Percentiles rank a stretch among this genome's conserved stretches.
Evolutionary conservation across 31 red algal genomes (phyloP).

Genomic region (Porphyra umbilicalis): DNA sequence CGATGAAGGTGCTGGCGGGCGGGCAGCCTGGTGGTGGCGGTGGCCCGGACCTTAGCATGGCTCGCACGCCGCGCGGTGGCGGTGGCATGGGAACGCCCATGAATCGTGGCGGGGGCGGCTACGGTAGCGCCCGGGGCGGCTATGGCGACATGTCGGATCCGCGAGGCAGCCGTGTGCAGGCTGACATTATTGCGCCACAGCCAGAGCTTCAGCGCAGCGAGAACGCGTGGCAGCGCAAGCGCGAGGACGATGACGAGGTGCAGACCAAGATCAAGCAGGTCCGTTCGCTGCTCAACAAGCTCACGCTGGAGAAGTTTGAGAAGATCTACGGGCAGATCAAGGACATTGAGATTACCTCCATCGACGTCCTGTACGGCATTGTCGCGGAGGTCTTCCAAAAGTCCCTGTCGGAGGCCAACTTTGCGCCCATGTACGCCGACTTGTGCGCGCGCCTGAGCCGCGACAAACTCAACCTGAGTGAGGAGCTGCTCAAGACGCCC

Average conservation of each 20-base stretch:
- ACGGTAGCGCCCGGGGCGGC: neutral
- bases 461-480: slow-evolving; percentile 6
- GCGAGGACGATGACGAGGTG: slow-evolving; percentile 72
- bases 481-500: slow-evolving; percentile 18
- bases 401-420: slow-evolving; percentile 84
- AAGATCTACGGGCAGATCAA: slow-evolving; percentile 87
- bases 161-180: neutral
- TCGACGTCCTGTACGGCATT: slow-evolving; percentile 55
- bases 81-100: neutral
- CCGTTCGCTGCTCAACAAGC: slow-evolving; percentile 89
- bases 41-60: neutral
- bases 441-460: slow-evolving; percentile 63
- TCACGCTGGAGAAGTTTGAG: slow-evolving; percentile 98
- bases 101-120: neutral
- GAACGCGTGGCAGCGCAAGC: slow-evolving; percentile 81
- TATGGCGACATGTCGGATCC: neutral
- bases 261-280: slow-evolving; percentile 68
- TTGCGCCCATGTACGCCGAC: slow-evolving; percentile 96
- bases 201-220: slow-evolving; percentile 52
- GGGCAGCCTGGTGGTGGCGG: neutral
- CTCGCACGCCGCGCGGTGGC: neutral
- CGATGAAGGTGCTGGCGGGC: neutral
- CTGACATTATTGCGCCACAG: neutral
- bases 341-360: slow-evolving; percentile 66
- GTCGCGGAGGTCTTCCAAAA: slow-evolving; percentile 96